phyloP scores from a whole-genome alignment of 768 basidiomycete genomes.

The Lentinula detonsa region DNA sequence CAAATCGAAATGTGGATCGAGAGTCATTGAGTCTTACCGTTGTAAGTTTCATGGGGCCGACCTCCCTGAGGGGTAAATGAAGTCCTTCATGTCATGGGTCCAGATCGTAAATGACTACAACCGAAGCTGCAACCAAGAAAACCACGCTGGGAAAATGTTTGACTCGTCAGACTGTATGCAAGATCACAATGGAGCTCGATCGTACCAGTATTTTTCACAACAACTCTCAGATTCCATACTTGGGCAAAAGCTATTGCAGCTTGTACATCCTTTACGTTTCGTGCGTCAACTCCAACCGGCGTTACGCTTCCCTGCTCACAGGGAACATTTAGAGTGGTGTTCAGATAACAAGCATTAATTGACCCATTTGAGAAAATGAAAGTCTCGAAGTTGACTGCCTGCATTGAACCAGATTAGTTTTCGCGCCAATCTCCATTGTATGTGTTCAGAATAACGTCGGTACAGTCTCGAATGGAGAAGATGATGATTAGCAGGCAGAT shows the following conservation, averaged over 20 bases:
- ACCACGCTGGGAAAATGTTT: constrained; percentile 17
- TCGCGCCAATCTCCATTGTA: too few relatives aligned
- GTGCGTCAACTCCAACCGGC: constrained; percentile 34
- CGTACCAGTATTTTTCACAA: constrained; percentile 29
- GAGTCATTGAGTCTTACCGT: constrained; percentile 1
- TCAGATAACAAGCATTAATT: too few relatives aligned
- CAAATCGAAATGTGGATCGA: not conserved
- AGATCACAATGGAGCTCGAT: too few relatives aligned
- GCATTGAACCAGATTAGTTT: too few relatives aligned
- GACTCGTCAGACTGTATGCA: not conserved
- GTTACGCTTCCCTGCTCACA: constrained; percentile 18
- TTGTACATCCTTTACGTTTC: constrained; percentile 30
- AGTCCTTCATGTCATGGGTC: constrained; percentile 28
- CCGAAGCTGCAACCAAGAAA: constrained; percentile 24
- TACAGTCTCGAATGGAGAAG: too few relatives aligned
- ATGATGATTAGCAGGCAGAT: too few relatives aligned
- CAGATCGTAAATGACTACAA: constrained; percentile 24
- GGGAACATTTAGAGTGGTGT: too few relatives aligned
- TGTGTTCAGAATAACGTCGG: too few relatives aligned
- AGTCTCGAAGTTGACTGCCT: too few relatives aligned
- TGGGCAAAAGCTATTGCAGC: constrained; percentile 31
- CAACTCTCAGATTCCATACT: constrained; percentile 28
- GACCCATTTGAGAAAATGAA: too few relatives aligned
- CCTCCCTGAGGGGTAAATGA: constrained; percentile 29
- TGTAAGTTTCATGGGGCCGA: constrained; percentile 11